These are phyloP conservation scores for Hypoxylon sp. DNA, from an alignment of 2,329 filamentous ascomycete species.

Conservation along the genomic window DNA sequence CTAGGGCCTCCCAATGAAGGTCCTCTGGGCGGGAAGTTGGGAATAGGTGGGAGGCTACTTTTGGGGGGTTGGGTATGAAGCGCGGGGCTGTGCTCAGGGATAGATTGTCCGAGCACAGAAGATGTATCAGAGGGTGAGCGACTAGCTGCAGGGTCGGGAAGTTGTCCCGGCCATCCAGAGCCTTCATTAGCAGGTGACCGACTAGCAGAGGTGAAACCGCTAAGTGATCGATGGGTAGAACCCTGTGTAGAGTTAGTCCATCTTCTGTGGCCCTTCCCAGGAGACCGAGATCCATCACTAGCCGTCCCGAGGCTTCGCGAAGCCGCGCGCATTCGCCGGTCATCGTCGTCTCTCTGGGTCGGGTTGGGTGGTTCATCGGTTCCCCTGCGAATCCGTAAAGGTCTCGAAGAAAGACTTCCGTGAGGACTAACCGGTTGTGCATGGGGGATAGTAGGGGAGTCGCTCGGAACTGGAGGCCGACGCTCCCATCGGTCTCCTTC, in stretches of 20 bases:
- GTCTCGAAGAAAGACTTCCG: constrained; percentile 30
- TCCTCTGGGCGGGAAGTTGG: constrained; percentile 48
- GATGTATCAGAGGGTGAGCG: constrained; percentile 45
- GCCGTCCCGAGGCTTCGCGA: constrained; percentile 48
- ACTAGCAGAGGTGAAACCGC: constrained; percentile 41
- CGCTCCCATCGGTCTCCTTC: constrained; percentile 47
- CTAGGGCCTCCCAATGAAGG: constrained; percentile 46
- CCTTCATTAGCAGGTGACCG: constrained; percentile 44
- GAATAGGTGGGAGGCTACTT: constrained; percentile 32
- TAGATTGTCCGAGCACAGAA: constrained; percentile 40
- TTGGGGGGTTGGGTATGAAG: constrained; percentile 39
- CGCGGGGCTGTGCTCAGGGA: constrained; percentile 43
- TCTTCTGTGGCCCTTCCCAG: constrained; percentile 49
- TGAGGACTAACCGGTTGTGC: constrained; percentile 48
- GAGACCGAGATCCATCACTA: constrained; percentile 51
- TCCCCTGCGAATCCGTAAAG: constrained; percentile 33
- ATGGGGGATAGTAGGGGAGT: constrained; percentile 54
- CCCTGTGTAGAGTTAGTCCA: constrained; percentile 54
- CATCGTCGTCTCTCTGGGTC: constrained; percentile 45
- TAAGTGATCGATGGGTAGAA: constrained; percentile 45
- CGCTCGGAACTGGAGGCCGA: constrained; percentile 45
- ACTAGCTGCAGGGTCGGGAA: constrained; percentile 34
- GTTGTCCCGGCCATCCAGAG: constrained; percentile 33
- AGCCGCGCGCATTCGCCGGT: constrained; percentile 47
- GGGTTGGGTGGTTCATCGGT: constrained; percentile 33